Base-by-base conservation (phyloP, 1,284 basidiomycete species). In the Sutorius eximius region DNA sequence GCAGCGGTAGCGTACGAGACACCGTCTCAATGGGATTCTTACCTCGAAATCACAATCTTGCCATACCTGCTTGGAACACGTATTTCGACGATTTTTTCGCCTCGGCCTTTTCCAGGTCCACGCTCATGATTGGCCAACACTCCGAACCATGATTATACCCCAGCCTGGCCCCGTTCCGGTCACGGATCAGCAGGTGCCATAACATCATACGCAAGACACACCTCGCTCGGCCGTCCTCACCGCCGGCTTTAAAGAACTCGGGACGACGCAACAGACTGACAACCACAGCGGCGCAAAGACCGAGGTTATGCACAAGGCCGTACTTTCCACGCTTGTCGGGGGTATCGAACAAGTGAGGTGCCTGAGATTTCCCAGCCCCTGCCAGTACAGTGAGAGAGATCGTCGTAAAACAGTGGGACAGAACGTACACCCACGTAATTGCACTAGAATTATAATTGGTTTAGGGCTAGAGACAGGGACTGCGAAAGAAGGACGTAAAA, bases 361-460 rank as follows among this genome's bases (percentile, higher is more conserved):
- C 86, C 73, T 92, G 89, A 83, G 91, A 89, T 38, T 85, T 83
- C 22, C 87, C 87, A 4, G 86, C 85, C 86, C 85, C 83, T 87
- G 24, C n/a, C 24, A 18, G 15, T 34, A 13, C 5, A 5, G 1
- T 52, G 3, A 60, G 29, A 3, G 9, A 11, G 5, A 38, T 16
- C 8, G 22, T 1, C 5, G 18, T 24, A 13, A 30, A 13, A 15
- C 32, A 10, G 11, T 4, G 1, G 13, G 22, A 30, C 13, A 38
- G 29, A 20, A 61, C 79, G 63, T 61, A 86, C 87, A 89, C 56
- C 82, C 75, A 43, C 87, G 80, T 43, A 89, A 68, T 80, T 89
- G 87, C 83, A 87, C 86, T 86, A 22, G 18, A 44, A 43, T 53
- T 20, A 41, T 10, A 30, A 34, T 43, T 36, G 22, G 9, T 24